Evolutionary conservation across 2,329 filamentous ascomycete genomes (phyloP), one percentile per base, ranked within the genome.

Genomic region (Phaeoacremonium minimum): DNA sequence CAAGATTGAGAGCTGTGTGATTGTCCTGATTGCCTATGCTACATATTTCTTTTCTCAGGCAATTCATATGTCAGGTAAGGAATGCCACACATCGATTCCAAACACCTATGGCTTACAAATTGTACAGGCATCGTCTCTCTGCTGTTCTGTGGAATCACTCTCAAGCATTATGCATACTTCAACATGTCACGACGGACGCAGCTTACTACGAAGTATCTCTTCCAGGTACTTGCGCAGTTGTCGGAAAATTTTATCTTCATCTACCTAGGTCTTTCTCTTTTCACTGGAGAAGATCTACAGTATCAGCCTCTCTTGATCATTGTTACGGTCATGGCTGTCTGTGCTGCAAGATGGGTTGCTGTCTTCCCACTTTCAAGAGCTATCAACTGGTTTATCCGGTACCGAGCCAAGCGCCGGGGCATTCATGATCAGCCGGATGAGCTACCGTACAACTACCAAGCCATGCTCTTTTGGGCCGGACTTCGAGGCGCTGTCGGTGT

Each of bases 221-320:
- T 98, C 67, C 88, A 95, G 59, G 83, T 95, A 44, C 83, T 94
- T 50, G 87, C 93, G 4, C 93, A 98, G 61, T 67, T 98, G 31
- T 95, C 91, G 0, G 93, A 98, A 65, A 98, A 98, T 62, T 98
- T 98, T 58, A 98, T 98, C 62, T 98, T 98, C 68, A 98, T 98
- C 60, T 98, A 98, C 56, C 79, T 98, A 0, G 93, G 93, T 6
- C 72, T 98, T 4, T 94, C 93, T 1, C 74, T 98, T 18, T 97
- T 98, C 60, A 96, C 93, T 4, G 90, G 97, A 51, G 82, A 81
- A 35, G 80, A 87, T 33, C 73, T 96, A 16, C 80, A 87, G 41
- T 98, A 94, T 66, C 94, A 96, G 55, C 93, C 93, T 1, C 79
- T 95, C 4, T 87, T 98, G 53, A 97, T 97, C 51, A 85, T 98